Evolutionary conservation across 2,329 filamentous ascomycete genomes (phyloP).

Genomic region (Stachybotrys chlorohalonatus): DNA sequence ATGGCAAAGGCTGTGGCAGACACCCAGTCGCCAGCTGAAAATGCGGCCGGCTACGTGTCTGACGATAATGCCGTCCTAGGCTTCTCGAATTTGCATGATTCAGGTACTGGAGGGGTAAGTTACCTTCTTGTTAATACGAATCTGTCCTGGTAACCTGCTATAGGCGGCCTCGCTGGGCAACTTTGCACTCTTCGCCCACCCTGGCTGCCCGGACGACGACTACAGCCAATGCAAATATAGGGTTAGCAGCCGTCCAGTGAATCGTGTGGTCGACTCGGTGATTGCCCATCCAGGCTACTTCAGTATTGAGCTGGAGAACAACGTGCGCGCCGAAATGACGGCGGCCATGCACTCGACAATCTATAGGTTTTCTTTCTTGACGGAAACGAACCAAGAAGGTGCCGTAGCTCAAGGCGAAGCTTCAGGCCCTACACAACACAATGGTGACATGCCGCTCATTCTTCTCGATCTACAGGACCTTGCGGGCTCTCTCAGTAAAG

Average conservation of each 20-base stretch:
- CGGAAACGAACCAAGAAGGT: slow-evolving; percentile 7
- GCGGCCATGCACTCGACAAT: slow-evolving; percentile 49
- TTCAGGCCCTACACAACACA: slow-evolving; percentile 4
- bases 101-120: slow-evolving; percentile 13
- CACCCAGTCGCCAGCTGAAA: slow-evolving; percentile 13
- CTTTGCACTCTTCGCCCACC: slow-evolving; percentile 42
- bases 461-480: slow-evolving; percentile 52
- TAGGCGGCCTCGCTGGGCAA: slow-evolving; percentile 37
- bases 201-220: slow-evolving; percentile 34
- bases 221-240: slow-evolving; percentile 41
- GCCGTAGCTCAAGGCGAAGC: slow-evolving; percentile 1
- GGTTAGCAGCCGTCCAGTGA: slow-evolving; percentile 34
- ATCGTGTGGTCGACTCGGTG: slow-evolving; percentile 40
- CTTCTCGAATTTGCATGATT: slow-evolving; percentile 45
- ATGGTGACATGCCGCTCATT: slow-evolving; percentile 35
- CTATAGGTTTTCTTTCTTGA: slow-evolving; percentile 49
- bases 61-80: slow-evolving; percentile 34
- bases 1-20: slow-evolving; percentile 17
- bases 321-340: slow-evolving; percentile 54
- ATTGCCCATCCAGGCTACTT: slow-evolving; percentile 55
- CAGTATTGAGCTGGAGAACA: slow-evolving; percentile 43
- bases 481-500: slow-evolving; percentile 13
- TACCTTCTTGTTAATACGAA: background rate
- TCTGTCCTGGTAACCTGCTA: background rate
- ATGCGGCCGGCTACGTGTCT: slow-evolving; percentile 41